phyloP scores from a whole-genome alignment of 805 yeast genomes.

The Lachancea waltii region DNA sequence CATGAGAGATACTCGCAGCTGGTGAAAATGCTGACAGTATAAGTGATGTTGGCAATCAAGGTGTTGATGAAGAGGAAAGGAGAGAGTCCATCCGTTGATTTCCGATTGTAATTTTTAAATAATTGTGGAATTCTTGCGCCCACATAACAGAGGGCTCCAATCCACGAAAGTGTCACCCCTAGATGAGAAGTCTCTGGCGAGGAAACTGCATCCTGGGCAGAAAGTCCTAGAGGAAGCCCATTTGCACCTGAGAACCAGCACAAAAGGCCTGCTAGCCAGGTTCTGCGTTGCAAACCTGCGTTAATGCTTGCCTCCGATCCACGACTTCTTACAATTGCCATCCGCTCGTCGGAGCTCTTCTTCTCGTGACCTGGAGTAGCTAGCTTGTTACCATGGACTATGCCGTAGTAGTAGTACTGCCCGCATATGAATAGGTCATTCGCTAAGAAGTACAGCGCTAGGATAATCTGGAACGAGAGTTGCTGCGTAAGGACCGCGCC shows the following conservation, averaged over 20 bases:
- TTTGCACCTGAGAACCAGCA: slow-evolving; percentile 3
- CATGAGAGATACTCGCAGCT: slow-evolving; percentile 48
- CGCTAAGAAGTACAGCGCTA: slow-evolving; percentile 66
- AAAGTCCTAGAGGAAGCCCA: slow-evolving; percentile 3
- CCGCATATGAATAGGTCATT: slow-evolving; percentile 62
- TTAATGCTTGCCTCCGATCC: slow-evolving; percentile 5
- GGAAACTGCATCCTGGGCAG: slow-evolving; percentile 15
- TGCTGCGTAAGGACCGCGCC: slow-evolving; percentile 79
- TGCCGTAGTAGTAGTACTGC: slow-evolving; percentile 66
- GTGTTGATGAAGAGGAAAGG: slow-evolving; percentile 77
- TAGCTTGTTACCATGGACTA: slow-evolving; percentile 27
- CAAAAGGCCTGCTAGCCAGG: slow-evolving; percentile 10
- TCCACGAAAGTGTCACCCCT: slow-evolving; percentile 63
- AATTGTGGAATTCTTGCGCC: slow-evolving; percentile 82
- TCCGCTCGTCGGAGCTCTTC: slow-evolving; percentile 15
- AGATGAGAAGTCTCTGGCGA: slow-evolving; percentile 16
- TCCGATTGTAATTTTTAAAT: slow-evolving; percentile 63
- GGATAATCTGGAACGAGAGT: slow-evolving; percentile 67
- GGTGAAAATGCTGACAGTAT: slow-evolving; percentile 66
- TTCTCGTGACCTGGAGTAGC: slow-evolving; percentile 33
- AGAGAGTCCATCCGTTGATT: slow-evolving; percentile 82
- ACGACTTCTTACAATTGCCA: slow-evolving; percentile 9
- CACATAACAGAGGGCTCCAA: slow-evolving; percentile 68
- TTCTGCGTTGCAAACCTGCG: slow-evolving; percentile 1
- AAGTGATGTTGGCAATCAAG: slow-evolving; percentile 67